Base-by-base conservation (phyloP, 1,284 basidiomycete species). In the Ustilago esculenta region DNA sequence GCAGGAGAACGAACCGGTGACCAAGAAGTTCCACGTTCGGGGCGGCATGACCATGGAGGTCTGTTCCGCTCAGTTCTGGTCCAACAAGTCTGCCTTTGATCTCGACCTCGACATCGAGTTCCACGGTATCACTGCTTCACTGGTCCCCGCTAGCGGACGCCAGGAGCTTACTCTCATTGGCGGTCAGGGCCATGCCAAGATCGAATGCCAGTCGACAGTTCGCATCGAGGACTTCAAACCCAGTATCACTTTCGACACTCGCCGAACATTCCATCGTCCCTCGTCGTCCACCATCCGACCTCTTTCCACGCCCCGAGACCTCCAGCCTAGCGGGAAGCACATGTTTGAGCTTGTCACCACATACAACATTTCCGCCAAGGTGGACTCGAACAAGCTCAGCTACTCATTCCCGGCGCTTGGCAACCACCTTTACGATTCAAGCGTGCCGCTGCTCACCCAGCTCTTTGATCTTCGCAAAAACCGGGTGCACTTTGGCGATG, bases 41-140 rank as follows among this genome's bases (percentile, higher is more conserved):
- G 79, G 79, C 18, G 81, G 79, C 15, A 60, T 72, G 53, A 82
- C 82, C 8, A 65, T 83, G 64, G 82, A 83, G 45, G 56, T 83
- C 24, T 80, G 76, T 56, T 70, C 76, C 3, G 80, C 82, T 14
- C 79, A 83, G 66, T 81, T 81, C 68, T 83, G 80, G 78, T 76
- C 74, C 46, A 72, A 72, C 46, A 65, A 69, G 40, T 70, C 76
- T 10, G 73, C 68, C 2, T 81, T 82, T 39, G 78, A 82, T 39
- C 50, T 83, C 12, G 79, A 81, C 35, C 48, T 81, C 23, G 72
- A 75, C 21, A 52, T 83, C 17, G 81, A 82, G 47, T 83, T 82
- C 71, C 81, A 83, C 57, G 82, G 82, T 40, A 71, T 77, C 54
- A 63, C 61, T 10, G 57, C 72, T 12, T 57, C 70, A 12, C 63